phyloP scores from a whole-genome alignment of 192 early-diverging fungal species.

The Rhizophlyctis rosea region DNA sequence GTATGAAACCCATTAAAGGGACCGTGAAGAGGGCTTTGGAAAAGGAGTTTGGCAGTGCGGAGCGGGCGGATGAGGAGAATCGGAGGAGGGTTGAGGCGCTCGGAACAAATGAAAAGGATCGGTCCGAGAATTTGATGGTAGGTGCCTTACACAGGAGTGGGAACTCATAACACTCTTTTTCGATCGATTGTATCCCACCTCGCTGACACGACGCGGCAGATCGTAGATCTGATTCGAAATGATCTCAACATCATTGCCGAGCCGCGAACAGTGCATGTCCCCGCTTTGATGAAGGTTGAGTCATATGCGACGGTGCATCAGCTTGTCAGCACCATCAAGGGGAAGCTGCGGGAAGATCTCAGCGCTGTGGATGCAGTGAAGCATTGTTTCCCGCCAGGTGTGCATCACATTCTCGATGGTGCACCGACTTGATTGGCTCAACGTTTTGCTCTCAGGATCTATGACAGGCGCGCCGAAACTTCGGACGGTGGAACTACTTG shows the following conservation, averaged over 20 bases:
- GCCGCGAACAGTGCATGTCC: constrained; percentile 67
- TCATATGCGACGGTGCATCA: constrained; percentile 90
- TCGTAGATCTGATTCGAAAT: constrained; percentile 94
- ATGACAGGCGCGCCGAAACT: constrained; percentile 98
- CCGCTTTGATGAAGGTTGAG: constrained; percentile 84
- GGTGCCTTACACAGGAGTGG: constrained; percentile 1
- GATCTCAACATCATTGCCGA: constrained; percentile 77
- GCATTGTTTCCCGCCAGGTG: constrained; percentile 83
- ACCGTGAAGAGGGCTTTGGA: constrained; percentile 44
- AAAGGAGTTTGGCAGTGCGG: constrained; percentile 32
- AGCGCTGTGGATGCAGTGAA: constrained; percentile 68
- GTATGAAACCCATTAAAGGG: constrained; percentile 98
- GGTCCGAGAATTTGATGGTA: constrained; percentile 96
- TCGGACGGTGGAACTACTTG: constrained; percentile 76
- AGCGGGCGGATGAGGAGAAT: constrained; percentile 37
- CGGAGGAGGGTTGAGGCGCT: constrained; percentile 45
- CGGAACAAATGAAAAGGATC: constrained; percentile 76
- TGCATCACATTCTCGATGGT: background rate
- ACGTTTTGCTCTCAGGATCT: constrained; percentile 50
- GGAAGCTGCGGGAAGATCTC: constrained; percentile 54
- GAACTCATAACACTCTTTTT: too few relatives aligned
- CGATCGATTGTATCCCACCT: constrained; percentile 14
- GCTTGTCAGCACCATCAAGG: constrained; percentile 77
- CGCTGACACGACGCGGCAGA: too few relatives aligned
- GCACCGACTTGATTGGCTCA: constrained; percentile 1